Evolutionary conservation across 2,329 filamentous ascomycete species (phyloP).

Genomic region (Karstenula rhodostoma): DNA sequence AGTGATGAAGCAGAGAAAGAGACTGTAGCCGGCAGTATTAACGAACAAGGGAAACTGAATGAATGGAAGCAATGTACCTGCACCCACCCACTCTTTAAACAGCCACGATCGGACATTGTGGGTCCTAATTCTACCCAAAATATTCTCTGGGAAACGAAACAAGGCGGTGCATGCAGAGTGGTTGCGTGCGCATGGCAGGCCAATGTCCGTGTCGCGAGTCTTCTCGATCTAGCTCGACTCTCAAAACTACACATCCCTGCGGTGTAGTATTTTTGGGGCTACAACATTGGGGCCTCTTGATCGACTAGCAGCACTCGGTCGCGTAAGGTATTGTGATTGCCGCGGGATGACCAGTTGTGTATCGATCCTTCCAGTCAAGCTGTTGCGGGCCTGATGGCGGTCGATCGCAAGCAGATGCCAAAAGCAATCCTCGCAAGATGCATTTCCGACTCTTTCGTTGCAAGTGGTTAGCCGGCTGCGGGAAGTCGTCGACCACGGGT

Average conservation of each 20-base stretch:
- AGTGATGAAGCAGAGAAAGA: slow-evolving; percentile 5
- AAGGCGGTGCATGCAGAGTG: slow-evolving; percentile 9
- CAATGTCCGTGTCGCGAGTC: slow-evolving; percentile 3
- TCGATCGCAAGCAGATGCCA: neutral
- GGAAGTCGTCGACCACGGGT: neutral
- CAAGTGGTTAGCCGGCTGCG: neutral
- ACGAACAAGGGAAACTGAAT: slow-evolving; percentile 3
- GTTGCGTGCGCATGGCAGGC: slow-evolving; percentile 1
- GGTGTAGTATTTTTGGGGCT: slow-evolving; percentile 7
- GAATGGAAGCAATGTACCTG: neutral
- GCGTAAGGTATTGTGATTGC: neutral
- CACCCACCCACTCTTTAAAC: slow-evolving; percentile 8
- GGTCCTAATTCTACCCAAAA: neutral
- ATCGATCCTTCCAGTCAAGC: neutral
- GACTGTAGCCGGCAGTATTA: slow-evolving; percentile 10
- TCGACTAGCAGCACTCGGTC: neutral
- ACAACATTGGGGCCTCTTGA: neutral
- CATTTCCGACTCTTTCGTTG: neutral
- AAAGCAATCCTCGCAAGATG: neutral
- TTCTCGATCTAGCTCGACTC: neutral
- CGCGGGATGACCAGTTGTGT: neutral
- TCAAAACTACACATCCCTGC: slow-evolving; percentile 1
- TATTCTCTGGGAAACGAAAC: slow-evolving; percentile 2
- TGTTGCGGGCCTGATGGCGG: neutral
- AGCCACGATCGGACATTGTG: slow-evolving; percentile 7